Evolutionary conservation across 805 yeast genomes (phyloP), one percentile per base, ranked within the genome.

Genomic region (Allodekkera sacchari): DNA sequence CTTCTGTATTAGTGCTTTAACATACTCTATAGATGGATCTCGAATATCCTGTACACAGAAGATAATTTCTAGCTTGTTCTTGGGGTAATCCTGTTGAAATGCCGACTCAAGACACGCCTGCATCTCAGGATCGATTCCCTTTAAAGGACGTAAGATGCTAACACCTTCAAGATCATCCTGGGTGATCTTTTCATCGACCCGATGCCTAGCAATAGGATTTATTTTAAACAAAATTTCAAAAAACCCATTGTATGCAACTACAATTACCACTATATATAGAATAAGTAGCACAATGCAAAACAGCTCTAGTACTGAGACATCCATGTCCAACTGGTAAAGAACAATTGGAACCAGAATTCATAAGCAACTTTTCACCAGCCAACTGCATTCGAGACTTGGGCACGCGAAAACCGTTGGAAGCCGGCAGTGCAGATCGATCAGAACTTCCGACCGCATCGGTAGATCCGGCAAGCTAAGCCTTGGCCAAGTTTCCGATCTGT

Each of bases 81-180:
- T 27, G 0, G 92, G 84, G 44, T 83, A 83, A 13, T 68, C 63
- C 50, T 85, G 95, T 26, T 61, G 53, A 35, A 84, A 71, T 5
- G 85, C 71, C 18, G 82, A 69, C 35, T 71, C 73, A 23, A 87
- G 57, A 48, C 95, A 84, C 8, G 67, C 53, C 23, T 64, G 69
- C 55, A 84, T 64, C 42, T 79, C 88, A 1, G 87, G 71, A 52
- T 85, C 96, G 12, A 83, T 58, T 12, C 95, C 95, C 48, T 83
- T 83, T 36, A 85, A 63, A 0, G 96, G 96, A 19, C 95, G 59
- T 22, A 85, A 50, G 17, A 87, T 82, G 1, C 92, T 71, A 13
- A 85, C 95, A 6, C 83, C 78, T 36, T 71, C 75, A 2, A 71
- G 62, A 5, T 64, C 60, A 1, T 64, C 64, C 3, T 40, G 41